Percentiles rank a stretch among this genome's conserved stretches.
Evolutionary conservation across 2,329 filamentous ascomycete genomes (phyloP).

Genomic region (Sporothrix luriei): DNA sequence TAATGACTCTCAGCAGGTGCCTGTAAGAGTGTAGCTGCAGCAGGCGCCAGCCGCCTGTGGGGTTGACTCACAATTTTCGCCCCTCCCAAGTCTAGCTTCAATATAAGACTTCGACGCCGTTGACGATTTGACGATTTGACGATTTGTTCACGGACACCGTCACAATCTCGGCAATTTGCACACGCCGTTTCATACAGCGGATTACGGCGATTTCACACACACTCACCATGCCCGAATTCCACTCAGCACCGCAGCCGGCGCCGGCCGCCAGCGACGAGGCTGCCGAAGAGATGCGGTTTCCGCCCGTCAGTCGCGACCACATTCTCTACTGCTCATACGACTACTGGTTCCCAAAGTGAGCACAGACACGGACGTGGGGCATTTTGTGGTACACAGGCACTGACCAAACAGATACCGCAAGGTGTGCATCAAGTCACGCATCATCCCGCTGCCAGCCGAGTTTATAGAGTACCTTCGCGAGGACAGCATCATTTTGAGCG

Average conservation of each 20-base stretch:
- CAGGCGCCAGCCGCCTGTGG: constrained; percentile 13
- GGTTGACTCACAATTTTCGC: constrained; percentile 31
- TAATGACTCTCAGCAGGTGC: background rate
- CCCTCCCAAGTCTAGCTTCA: constrained; percentile 14
- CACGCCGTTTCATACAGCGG: background rate
- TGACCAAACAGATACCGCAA: constrained; percentile 65
- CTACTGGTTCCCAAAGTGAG: constrained; percentile 78
- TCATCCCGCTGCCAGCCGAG: constrained; percentile 72
- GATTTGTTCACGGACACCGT: background rate
- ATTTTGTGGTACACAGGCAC: background rate
- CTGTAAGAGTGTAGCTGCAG: constrained; percentile 9
- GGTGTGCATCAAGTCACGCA: constrained; percentile 80
- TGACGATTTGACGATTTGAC: background rate
- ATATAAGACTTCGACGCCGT: constrained; percentile 1
- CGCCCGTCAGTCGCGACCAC: constrained; percentile 80
- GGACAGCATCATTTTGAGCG: constrained; percentile 87
- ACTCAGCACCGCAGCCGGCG: constrained; percentile 35
- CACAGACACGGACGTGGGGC: constrained; percentile 6
- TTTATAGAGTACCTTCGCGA: constrained; percentile 87
- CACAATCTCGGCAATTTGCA: background rate
- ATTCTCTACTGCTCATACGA: constrained; percentile 95
- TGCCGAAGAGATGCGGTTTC: constrained; percentile 63
- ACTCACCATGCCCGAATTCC: constrained; percentile 42
- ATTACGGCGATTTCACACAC: background rate
- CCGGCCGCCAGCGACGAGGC: constrained; percentile 17